phyloP scores from a whole-genome alignment of 352 stramenopile species.

The Pythium volutum region DNA sequence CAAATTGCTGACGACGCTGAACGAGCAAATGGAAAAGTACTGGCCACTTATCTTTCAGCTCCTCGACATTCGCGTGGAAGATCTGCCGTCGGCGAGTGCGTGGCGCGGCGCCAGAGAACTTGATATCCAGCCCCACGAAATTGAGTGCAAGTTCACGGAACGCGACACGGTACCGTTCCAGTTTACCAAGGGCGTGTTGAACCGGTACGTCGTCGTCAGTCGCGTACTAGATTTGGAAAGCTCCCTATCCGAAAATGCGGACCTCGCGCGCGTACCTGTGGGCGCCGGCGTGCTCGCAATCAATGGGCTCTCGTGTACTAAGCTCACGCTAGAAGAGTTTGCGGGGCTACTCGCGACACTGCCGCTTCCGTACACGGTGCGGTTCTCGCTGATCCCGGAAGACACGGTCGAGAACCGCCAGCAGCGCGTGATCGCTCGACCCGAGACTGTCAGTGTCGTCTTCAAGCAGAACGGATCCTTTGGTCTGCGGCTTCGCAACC shows the following conservation, averaged over 20 bases:
- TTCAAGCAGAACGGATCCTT: constrained; percentile 78
- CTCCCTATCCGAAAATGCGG: background rate
- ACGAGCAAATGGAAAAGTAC: constrained; percentile 84
- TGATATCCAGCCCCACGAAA: constrained; percentile 64
- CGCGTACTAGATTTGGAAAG: constrained; percentile 40
- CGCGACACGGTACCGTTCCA: constrained; percentile 52
- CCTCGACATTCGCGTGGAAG: constrained; percentile 72
- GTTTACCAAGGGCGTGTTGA: constrained; percentile 68
- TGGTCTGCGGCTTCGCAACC: constrained; percentile 70
- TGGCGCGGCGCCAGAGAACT: constrained; percentile 78
- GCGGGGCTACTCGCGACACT: constrained; percentile 47
- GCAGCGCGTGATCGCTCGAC: constrained; percentile 46
- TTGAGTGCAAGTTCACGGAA: constrained; percentile 58
- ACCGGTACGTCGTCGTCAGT: constrained; percentile 66
- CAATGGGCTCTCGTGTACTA: constrained; percentile 71
- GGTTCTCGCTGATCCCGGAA: constrained; percentile 66
- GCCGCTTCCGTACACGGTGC: constrained; percentile 50
- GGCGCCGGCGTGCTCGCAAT: constrained; percentile 66
- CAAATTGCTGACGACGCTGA: constrained; percentile 76
- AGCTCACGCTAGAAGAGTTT: constrained; percentile 73
- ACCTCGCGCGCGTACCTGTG: constrained; percentile 48
- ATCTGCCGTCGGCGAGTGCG: constrained; percentile 67
- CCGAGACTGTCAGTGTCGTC: constrained; percentile 51
- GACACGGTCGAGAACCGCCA: constrained; percentile 50
- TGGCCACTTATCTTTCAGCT: constrained; percentile 83